Evolutionary conservation across 805 yeast species (phyloP), one percentile per base, ranked within the genome.

Genomic region (Candida palmyrensis): DNA sequence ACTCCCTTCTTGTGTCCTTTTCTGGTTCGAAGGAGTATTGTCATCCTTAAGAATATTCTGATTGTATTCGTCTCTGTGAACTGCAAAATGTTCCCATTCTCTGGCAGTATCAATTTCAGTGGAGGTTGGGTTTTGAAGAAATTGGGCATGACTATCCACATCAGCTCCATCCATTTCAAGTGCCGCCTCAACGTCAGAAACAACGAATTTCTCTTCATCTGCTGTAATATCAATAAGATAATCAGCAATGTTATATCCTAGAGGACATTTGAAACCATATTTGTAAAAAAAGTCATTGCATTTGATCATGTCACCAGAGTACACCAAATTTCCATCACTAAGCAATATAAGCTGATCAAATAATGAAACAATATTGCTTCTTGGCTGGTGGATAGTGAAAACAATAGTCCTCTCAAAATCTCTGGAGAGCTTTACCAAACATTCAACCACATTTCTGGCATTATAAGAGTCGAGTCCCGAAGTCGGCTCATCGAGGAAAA

Each of bases 351-450:
- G 69, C 47, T 81, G 80, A 51, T 90, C 96, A 57, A 92, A 92
- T 37, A 86, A 61, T 0, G 96, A 80, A 21, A 92, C 97, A 53
- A 92, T 90, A 51, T 92, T 92, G 37, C 96, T 85, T 50, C 98
- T 73, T 8, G 98, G 98, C 54, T 92, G 98, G 61, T 92, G 98
- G 43, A 92, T 92, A 0, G 98, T 87, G 53, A 92, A 82, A 2
- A 92, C 76, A 30, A 92, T 78, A 0, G 98, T 90, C 52, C 97
- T 77, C 39, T 83, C 79, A 55, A 80, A 84, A 47, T 79, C 82
- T 37, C 79, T 71, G 0, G 97, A 86, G 37, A 92, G 68, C 37
- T 82, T 73, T 2, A 84, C 90, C 28, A 92, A 68, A 40, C 87
- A 74, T 40, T 88, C 97, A 27, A 92, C 70, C 6, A 92, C 98